Evolutionary conservation across 2,329 filamentous ascomycete species (phyloP).

Genomic region (Cladophialophora psammophila): DNA sequence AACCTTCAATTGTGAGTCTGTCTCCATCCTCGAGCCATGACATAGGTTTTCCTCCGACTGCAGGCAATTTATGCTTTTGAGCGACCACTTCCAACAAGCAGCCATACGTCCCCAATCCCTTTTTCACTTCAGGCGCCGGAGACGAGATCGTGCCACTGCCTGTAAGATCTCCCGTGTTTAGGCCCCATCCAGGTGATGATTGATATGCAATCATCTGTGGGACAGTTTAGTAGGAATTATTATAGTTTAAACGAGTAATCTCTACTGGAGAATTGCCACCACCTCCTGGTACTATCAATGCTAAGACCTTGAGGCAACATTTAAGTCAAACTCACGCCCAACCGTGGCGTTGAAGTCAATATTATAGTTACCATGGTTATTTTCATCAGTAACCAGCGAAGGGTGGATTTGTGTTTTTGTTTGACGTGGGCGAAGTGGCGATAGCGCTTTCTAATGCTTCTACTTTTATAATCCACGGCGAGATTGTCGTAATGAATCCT

Average conservation of each 20-base stretch:
- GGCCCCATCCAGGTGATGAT: conserved; percentile 8
- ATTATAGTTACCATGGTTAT: conserved; percentile 19
- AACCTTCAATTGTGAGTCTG: conserved; percentile 22
- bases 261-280: conserved; percentile 2
- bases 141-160: conserved; percentile 21
- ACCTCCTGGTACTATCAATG: conserved; percentile 11
- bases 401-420: conserved; percentile 6
- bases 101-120: conserved; percentile 9
- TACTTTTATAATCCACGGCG: conserved; percentile 67
- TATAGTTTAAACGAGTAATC: conserved; percentile 13
- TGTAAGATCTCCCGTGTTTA: conserved; percentile 19
- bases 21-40: conserved; percentile 27
- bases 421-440: conserved; percentile 2
- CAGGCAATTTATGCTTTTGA: conserved; percentile 12
- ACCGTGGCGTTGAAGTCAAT: conserved; percentile 17
- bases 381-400: conserved; percentile 10
- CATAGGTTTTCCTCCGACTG: conserved; percentile 9
- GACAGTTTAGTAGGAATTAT: conserved; percentile 18
- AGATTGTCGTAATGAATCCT: conserved; percentile 66
- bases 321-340: conserved; percentile 11
- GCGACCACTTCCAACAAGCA: conserved; percentile 15
- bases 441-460: conserved; percentile 56
- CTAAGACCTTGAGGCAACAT: too few species aligned
- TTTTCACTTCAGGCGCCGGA: conserved; percentile 14
- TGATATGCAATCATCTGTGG: conserved; percentile 22